phyloP scores from a whole-genome alignment of 352 stramenopile genomes.

The Globisporangium yorkense region DNA sequence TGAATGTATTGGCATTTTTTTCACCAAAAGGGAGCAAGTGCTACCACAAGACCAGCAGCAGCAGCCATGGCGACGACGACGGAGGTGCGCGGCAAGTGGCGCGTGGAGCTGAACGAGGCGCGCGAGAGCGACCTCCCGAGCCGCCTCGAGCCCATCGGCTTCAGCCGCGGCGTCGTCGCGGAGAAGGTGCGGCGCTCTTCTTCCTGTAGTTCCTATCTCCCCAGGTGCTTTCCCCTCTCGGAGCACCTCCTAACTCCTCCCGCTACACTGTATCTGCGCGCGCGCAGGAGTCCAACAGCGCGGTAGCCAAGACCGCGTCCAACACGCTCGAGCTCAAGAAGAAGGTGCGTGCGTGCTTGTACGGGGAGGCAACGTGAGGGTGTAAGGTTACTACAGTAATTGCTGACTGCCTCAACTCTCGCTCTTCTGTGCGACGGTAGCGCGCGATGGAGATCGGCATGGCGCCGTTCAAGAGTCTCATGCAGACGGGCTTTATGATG shows the following conservation, averaged over 20 bases:
- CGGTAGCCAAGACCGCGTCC: constrained; percentile 52
- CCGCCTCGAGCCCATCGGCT: constrained; percentile 64
- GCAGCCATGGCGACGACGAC: background rate
- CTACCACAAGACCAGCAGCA: background rate
- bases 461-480: constrained; percentile 88
- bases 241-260: background rate
- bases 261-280: no score
- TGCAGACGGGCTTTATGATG: constrained; percentile 95
- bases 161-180: constrained; percentile 43
- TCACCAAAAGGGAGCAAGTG: background rate
- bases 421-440: constrained; percentile 22
- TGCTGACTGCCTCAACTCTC: constrained; percentile 4
- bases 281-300: constrained; percentile 37
- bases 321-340: constrained; percentile 85
- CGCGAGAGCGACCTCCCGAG: constrained; percentile 65
- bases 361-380: background rate
- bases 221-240: background rate
- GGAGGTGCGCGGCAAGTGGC: constrained; percentile 61
- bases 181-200: constrained; percentile 37
- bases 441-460: constrained; percentile 89
- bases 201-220: no score
- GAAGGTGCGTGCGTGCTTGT: constrained; percentile 38
- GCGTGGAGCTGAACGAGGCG: constrained; percentile 66
- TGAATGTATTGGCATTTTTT: background rate
- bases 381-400: background rate